Base-by-base conservation (phyloP, 768 basidiomycete genomes). In the Pisolithus microcarpus region DNA sequence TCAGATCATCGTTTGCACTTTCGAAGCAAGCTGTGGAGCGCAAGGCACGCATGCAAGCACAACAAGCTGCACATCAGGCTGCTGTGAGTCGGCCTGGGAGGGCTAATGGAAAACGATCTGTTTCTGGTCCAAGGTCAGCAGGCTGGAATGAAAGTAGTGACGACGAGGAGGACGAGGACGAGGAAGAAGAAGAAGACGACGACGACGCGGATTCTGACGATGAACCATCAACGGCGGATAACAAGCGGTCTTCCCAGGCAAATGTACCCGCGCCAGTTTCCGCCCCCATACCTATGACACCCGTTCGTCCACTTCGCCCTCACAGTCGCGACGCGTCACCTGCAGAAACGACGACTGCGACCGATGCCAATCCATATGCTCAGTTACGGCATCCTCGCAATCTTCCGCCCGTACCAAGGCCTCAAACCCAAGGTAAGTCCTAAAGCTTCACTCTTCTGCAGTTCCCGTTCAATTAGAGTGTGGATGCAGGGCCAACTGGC, bases 1-100 rank as follows among this genome's bases (percentile, higher is more conserved):
- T 78, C 70, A 82, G 81, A 48, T 94, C 92, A 0, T 92, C 94
- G 4, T 97, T 97, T 63, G 88, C 91, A 0, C 85, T 85, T 2
- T 89, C 87, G 16, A 87, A 80, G 60, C 81, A 85, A 56, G 91
- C 91, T 37, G 81, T 82, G 19, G 85, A 97, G 62, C 78, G 95
- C 48, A 86, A 87, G 59, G 87, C 88, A 7, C 89, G 87, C 62
- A 76, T 79, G 13, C 84, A 94, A 61, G 90, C 86, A 10, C 86
- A 89, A 57, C 86, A 91, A 61, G 85, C 81, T 42, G 90, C 89
- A 1, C 80, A 85, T 30, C 80, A 91, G 39, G 86, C 86, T 38
- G 91, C 87, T 10, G 79, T 75, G 40, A 81, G 84, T 51, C 80
- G 79, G 60, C 93, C 85, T 42, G 93, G 85, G 48, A 74, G 83